phyloP scores from a whole-genome alignment of 176 grass and related monocot genomes.

The Eremochloa ophiuroides region DNA sequence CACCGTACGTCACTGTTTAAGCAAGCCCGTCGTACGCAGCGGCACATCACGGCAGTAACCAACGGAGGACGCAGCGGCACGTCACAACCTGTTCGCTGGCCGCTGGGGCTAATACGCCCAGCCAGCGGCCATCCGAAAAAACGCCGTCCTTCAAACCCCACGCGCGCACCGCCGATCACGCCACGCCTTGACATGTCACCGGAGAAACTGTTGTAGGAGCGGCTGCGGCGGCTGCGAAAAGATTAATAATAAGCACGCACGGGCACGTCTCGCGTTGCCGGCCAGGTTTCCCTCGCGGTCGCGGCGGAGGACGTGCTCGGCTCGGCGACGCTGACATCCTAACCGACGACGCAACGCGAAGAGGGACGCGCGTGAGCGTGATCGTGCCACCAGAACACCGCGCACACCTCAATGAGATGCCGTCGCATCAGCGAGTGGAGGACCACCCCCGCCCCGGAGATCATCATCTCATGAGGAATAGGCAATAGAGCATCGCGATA shows the following conservation, averaged over 20 bases:
- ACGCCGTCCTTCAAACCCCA: no score
- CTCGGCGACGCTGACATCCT: constrained; percentile 32
- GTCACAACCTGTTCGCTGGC: no score
- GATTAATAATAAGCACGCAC: neutral
- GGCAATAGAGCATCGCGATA: neutral
- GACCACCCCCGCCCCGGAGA: constrained; percentile 21
- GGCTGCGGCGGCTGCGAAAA: no score
- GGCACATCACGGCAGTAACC: neutral
- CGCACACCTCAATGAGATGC: constrained; percentile 16
- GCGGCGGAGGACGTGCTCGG: neutral
- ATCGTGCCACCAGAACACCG: constrained; percentile 15
- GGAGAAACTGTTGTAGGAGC: no score
- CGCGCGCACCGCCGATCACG: no score
- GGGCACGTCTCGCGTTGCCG: neutral
- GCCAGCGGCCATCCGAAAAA: no score
- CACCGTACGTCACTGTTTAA: constrained; percentile 16
- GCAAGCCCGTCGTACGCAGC: neutral
- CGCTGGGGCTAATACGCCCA: no score
- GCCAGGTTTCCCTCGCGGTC: neutral
- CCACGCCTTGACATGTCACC: no score
- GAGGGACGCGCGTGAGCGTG: neutral
- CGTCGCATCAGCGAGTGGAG: neutral
- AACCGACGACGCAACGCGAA: constrained; percentile 29
- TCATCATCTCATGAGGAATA: neutral
- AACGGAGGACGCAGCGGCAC: neutral